Conservation (phyloP, 2,329 filamentous ascomycete species). For the Colletotrichum sp. region DNA sequence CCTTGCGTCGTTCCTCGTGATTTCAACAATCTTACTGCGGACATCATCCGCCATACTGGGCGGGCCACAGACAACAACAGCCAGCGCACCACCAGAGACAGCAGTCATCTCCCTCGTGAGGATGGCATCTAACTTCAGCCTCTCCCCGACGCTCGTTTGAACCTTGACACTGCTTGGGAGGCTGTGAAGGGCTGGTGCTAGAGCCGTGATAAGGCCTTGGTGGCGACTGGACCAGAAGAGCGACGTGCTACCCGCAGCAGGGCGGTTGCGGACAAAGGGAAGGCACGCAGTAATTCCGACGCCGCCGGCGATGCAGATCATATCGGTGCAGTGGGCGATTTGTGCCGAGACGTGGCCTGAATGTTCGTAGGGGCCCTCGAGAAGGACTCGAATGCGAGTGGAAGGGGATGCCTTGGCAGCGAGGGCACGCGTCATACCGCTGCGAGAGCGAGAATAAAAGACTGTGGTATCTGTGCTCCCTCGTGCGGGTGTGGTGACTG, state of each 20-base stretch:
- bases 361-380: neutral
- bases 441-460: neutral
- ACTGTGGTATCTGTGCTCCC: neutral
- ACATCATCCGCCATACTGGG: constrained; percentile 23
- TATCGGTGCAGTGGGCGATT: neutral
- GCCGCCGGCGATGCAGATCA: constrained; percentile 10
- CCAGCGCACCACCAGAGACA: neutral
- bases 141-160: neutral
- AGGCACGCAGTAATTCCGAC: constrained; percentile 7
- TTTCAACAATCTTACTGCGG: constrained; percentile 12
- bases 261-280: neutral
- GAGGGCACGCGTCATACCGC: neutral
- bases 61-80: constrained; percentile 21
- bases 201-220: neutral
- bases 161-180: constrained; percentile 4
- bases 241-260: neutral
- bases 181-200: neutral
- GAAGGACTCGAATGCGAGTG: neutral
- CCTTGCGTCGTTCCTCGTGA: neutral
- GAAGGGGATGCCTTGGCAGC: neutral
- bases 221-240: neutral
- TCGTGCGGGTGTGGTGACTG: no score
- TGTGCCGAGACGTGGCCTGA: neutral
- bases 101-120: neutral
- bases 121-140: neutral